Evolutionary conservation across 495 filamentous ascomycete genomes (phyloP), one percentile per base, ranked within the genome.

Genomic region (Parmelia sp.): DNA sequence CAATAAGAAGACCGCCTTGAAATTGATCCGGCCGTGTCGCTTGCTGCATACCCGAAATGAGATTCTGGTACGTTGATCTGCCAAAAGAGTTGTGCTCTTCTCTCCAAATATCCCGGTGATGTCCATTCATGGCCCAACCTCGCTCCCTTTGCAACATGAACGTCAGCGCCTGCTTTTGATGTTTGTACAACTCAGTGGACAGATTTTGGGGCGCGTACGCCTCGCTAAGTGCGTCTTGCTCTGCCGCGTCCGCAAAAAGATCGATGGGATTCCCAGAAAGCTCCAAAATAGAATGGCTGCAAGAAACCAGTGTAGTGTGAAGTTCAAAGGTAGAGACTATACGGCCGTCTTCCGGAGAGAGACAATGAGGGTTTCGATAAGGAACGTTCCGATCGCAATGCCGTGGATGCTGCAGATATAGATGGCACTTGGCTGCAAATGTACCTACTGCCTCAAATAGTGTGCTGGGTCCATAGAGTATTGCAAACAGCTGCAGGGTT

Each of bases 351-450:
- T 23, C 33, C 1, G 36, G 57, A n/a, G 78, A 75, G 7, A 80
- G 66, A 25, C 72, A 61, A 25, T 81, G 79, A 7, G 79, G 79
- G 65, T 81, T 81, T 36, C 68, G 73, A 63, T 80, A 81, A 35
- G 39, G 68, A 3, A 74, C 71, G 33, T 80, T 68, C 19, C 57
- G 44, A 33, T 72, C 31, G 55, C 75, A 77, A 10, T 47, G 49
- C 2, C 40, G 21, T 9, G 79, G 79, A 59, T 80, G 74, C 64
- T 80, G 79, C 21, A 82, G 60, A 35, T 49, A 71, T 11, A 70
- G 12, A 23, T 58, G 42, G 40, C 64, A 70, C 23, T 55, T 37
- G 3, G 70, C 39, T 12, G 64, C 55, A 56, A 67, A 70, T 0
- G 33, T 42, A 11, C 67, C 68, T 2, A 69, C 60, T 47, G 21